phyloP scores from a whole-genome alignment of 345 rosid species.

The Gossypium rotundifolium region DNA sequence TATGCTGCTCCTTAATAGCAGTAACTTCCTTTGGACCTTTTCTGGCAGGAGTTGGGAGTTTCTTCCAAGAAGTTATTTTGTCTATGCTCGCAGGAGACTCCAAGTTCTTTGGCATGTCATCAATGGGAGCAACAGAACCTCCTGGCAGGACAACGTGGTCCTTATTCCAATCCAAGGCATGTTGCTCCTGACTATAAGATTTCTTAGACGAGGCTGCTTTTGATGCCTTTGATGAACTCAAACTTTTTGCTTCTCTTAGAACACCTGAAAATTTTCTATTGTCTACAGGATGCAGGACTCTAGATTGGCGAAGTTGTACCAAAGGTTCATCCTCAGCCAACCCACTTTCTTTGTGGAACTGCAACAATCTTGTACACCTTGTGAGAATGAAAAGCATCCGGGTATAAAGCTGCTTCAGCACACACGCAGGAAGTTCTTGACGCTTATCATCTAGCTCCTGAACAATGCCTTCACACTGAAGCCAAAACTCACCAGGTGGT shows the following conservation, averaged over 20 bases:
- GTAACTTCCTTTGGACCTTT: constrained; percentile 53
- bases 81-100: constrained; percentile 62
- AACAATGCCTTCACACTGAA: constrained; percentile 97
- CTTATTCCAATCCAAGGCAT: constrained; percentile 60
- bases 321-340: constrained; percentile 70
- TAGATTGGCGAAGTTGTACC: constrained; percentile 72
- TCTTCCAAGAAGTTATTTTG: constrained; percentile 89
- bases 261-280: constrained; percentile 44
- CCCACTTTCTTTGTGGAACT: constrained; percentile 97
- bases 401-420: constrained; percentile 89
- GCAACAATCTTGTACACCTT: constrained; percentile 93
- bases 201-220: constrained; percentile 60
- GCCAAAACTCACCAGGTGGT: constrained; percentile 96
- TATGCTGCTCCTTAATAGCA: constrained; percentile 41
- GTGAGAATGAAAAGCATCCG: constrained; percentile 98
- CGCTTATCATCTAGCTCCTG: constrained; percentile 98
- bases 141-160: constrained; percentile 37
- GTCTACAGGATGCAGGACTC: constrained; percentile 68
- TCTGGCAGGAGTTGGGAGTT: constrained; percentile 67
- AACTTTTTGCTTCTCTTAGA: constrained; percentile 57
- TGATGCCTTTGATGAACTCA: constrained; percentile 47
- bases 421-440: constrained; percentile 92
- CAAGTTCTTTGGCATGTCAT: constrained; percentile 40
- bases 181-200: constrained; percentile 95
- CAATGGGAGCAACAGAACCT: constrained; percentile 31